Conservation (phyloP, 768 basidiomycete species). For the Pholiota molesta region DNA sequence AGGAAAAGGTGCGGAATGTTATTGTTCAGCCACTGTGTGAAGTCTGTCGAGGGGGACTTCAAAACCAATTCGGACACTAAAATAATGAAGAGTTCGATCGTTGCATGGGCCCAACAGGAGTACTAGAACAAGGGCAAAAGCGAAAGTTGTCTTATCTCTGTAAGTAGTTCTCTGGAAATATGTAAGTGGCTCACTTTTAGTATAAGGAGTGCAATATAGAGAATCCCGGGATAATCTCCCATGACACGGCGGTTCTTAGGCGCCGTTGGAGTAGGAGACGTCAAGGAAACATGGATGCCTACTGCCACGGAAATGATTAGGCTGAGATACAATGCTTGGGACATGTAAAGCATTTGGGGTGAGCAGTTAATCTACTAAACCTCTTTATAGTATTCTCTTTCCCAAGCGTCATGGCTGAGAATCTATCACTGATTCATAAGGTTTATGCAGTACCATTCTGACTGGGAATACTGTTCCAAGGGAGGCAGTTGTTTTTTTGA, state of each 20-base stretch:
- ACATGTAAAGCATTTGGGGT: background rate
- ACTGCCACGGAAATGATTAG: background rate
- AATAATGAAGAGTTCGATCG: background rate
- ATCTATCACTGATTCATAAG: no score
- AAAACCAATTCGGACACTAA: background rate
- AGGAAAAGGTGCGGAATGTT: background rate
- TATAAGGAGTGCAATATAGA: background rate
- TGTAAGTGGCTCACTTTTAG: background rate
- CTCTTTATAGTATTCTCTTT: no score
- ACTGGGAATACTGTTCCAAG: no score
- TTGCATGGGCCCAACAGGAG: conserved; percentile 1
- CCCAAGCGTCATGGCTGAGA: no score
- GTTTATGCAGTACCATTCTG: no score
- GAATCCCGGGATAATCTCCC: background rate
- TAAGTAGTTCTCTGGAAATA: no score
- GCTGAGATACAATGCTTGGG: background rate
- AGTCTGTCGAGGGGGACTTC: background rate
- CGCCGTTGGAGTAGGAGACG: background rate
- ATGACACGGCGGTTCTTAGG: conserved; percentile 1
- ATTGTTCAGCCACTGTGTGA: background rate
- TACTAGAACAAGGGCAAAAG: background rate
- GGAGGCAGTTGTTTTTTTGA: no score
- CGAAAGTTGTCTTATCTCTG: background rate
- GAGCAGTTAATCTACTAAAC: background rate
- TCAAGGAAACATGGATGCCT: conserved; percentile 2